Evolutionary conservation across 2,329 filamentous ascomycete genomes (phyloP), one percentile per base, ranked within the genome.

Genomic region (Neocucurbitaria cava): DNA sequence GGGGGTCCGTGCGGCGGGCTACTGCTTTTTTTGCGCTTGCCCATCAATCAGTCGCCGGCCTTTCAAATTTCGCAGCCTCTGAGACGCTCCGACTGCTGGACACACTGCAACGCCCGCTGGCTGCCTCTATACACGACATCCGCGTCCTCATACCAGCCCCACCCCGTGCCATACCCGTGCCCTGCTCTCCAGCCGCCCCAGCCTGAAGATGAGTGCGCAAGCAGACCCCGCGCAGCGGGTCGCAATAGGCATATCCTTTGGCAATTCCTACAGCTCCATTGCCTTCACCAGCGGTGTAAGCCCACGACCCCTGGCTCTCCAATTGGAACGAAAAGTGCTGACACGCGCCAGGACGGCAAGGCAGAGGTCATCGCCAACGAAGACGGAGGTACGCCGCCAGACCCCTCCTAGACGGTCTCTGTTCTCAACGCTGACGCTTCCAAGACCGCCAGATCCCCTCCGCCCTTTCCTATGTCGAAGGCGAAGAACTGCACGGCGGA

Each of bases 361-460:
- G 89, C 92, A 62, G 92, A 97, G 77, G 94, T 99, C 62, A 98
- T 99, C 80, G 95, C 95, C 73, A 98, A 99, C 81, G 95, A 98
- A 82, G 95, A 98, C 75, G 95, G 95, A 83, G 91, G 91, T 92
- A 76, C 73, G 87, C 79, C 23, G 48, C 41, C 50, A 40, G 55
- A 24, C 41, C 45, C 33, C 53, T 42, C 28, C 31, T 48, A 44
- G 51, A 41, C 17, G 10, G 28, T 46, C 26, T 45, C 20, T 47
- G 28, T 50, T 33, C 31, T 43, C 49, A 45, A 31, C 51, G 51
- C 53, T 47, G 39, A 53, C 56, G 56, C 56, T 64, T 17, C 28
- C 21, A 48, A 94, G 95, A 99, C 80, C 93, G 95, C 77, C 94
- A 98, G 78, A 99, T 99, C 64, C 95, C 95, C 64, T 91, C 92